Conservation (phyloP, 108 stramenopile species). For the Bacterosira constricta region DNA sequence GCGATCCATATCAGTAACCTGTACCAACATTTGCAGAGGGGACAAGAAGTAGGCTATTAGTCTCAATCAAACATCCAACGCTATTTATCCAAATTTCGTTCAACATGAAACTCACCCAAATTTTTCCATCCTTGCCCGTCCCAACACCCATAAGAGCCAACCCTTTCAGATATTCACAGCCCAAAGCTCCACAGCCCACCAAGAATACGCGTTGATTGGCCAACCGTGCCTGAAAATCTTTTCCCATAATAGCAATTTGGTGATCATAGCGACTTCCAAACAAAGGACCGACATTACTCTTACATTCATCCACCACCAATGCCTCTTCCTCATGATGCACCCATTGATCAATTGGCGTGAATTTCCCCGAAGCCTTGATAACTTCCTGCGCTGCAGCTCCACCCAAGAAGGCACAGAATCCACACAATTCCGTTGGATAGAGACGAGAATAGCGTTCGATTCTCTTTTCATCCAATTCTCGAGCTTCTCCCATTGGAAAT, state of each 20-base stretch:
- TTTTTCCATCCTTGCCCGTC: slow-evolving; percentile 68
- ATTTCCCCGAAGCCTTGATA: slow-evolving; percentile 87
- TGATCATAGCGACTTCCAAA: slow-evolving; percentile 74
- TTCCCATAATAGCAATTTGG: slow-evolving; percentile 75
- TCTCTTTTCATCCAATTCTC: slow-evolving; percentile 61
- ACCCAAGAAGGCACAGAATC: slow-evolving; percentile 80
- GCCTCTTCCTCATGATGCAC: slow-evolving; percentile 55
- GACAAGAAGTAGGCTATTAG: not conserved
- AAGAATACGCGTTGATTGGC: slow-evolving; percentile 75
- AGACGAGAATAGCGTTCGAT: slow-evolving; percentile 58
- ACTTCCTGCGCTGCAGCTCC: slow-evolving; percentile 91
- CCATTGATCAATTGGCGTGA: slow-evolving; percentile 80
- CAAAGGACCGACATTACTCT: slow-evolving; percentile 46
- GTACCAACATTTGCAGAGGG: not conserved
- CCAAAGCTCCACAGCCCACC: slow-evolving; percentile 88
- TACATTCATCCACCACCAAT: slow-evolving; percentile 62
- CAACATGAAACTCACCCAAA: slow-evolving; percentile 38
- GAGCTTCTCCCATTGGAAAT: slow-evolving; percentile 57
- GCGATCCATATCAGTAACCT: slow-evolving; percentile 88
- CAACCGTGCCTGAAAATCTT: slow-evolving; percentile 62
- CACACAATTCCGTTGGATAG: slow-evolving; percentile 66
- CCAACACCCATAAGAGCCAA: slow-evolving; percentile 82
- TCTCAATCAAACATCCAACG: not conserved
- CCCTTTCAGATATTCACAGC: slow-evolving; percentile 90
- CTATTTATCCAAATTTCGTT: not conserved